A percentile compares a stretch with the other conserved stretches of the same genome.
Conservation (phyloP, 495 filamentous ascomycete species). For the Corynascus novoguineensis region DNA sequence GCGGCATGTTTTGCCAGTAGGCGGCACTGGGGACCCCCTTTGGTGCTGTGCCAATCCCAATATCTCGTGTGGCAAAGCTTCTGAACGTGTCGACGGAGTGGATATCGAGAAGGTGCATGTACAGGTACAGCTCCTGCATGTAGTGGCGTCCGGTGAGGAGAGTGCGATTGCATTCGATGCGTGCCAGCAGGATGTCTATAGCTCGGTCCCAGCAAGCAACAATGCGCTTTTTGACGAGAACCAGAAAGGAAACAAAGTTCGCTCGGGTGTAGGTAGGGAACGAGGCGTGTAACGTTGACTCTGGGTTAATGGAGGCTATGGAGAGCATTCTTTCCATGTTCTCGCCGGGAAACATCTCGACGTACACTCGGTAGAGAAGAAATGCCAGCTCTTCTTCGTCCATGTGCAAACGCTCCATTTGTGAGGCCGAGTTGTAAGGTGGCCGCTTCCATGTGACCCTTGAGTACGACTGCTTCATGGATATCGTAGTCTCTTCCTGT, state of each 20-base stretch:
- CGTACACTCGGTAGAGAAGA: background rate
- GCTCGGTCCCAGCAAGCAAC: background rate
- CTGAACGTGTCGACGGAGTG: background rate
- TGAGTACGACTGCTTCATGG: constrained; percentile 26
- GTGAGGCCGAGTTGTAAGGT: constrained; percentile 3
- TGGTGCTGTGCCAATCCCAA: background rate
- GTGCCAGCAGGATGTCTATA: background rate
- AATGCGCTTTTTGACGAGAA: constrained; percentile 1
- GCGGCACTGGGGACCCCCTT: background rate
- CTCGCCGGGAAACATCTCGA: constrained; percentile 3
- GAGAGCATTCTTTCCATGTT: background rate
- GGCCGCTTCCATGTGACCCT: constrained; percentile 8
- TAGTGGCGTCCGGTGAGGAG: background rate
- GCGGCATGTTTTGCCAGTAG: constrained; percentile 31
- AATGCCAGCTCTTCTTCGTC: background rate
- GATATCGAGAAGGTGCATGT: background rate
- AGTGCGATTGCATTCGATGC: background rate
- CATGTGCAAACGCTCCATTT: constrained; percentile 11
- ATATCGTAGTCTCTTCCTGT: constrained; percentile 7
- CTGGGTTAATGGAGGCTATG: accelerated
- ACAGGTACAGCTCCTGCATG: background rate
- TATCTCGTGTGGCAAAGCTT: background rate
- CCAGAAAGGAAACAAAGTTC: constrained; percentile 1
- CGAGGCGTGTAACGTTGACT: background rate
- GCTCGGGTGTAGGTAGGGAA: background rate